A percentile compares a stretch with the other conserved stretches of the same genome.
These are phyloP conservation scores for Sporothrix globosa DNA, from an alignment of 2,329 filamentous ascomycete species.

Conservation along the genomic window DNA sequence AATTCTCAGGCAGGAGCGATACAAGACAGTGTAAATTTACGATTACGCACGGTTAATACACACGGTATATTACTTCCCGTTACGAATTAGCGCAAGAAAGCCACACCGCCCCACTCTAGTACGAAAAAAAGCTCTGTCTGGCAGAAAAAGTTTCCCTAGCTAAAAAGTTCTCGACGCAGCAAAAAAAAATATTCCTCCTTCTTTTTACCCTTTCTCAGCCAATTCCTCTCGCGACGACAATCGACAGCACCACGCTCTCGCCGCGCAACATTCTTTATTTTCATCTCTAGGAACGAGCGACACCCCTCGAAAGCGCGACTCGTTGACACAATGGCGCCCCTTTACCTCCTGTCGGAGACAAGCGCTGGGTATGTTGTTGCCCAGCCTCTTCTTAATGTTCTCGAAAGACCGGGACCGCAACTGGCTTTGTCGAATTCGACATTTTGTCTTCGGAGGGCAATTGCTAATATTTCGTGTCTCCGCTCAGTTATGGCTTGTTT, in stretches of 20 bases:
- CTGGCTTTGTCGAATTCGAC: background rate
- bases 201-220: conserved; percentile 25
- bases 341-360: conserved; percentile 93
- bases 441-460: background rate
- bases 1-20: conserved; percentile 15
- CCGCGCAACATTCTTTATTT: conserved; percentile 13
- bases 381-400: conserved; percentile 16
- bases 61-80: background rate
- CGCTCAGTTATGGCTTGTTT: conserved; percentile 86
- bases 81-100: conserved; percentile 31
- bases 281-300: conserved; percentile 17
- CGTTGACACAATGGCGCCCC: conserved; percentile 65
- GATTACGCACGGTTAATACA: background rate
- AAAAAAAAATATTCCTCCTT: conserved; percentile 37
- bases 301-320: background rate
- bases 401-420: background rate
- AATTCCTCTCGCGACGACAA: conserved; percentile 30
- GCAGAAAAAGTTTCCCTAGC: conserved; percentile 36
- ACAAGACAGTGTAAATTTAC: background rate
- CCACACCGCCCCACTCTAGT: conserved; percentile 33
- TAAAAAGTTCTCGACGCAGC: conserved; percentile 31
- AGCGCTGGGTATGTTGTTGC: conserved; percentile 68
- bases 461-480: conserved; percentile 41
- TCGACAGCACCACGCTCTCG: conserved; percentile 23
- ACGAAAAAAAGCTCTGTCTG: conserved; percentile 35